Percentiles rank a stretch among this genome's conserved stretches.
phyloP scores from a whole-genome alignment of 805 yeast species.

The Candida patagonica region DNA sequence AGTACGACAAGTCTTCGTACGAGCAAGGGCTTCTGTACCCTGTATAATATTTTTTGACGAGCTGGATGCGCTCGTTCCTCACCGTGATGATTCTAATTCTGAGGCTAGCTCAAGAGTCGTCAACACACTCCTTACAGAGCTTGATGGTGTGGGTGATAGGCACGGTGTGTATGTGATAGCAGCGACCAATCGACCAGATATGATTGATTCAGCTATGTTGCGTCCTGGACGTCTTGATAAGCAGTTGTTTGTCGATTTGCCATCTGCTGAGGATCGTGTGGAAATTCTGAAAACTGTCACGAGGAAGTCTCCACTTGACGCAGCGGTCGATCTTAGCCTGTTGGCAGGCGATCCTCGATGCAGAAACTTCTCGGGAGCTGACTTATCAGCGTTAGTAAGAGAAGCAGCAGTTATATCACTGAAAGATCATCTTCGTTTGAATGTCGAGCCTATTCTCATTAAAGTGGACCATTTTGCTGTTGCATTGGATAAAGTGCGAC shows the following conservation, averaged over 20 bases:
- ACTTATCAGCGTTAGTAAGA: conserved; percentile 79
- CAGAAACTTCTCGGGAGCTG: conserved; percentile 92
- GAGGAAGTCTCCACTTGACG: conserved; percentile 61
- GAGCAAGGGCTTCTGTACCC: conserved; percentile 93
- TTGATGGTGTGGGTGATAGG: conserved; percentile 90
- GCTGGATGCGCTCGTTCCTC: conserved; percentile 89
- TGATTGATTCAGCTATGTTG: conserved; percentile 97
- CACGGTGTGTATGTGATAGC: conserved; percentile 91
- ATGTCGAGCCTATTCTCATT: conserved; percentile 36
- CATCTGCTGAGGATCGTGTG: conserved; percentile 63
- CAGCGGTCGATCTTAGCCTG: conserved; percentile 47
- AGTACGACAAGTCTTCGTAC: conserved; percentile 84
- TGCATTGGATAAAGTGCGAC: conserved; percentile 71
- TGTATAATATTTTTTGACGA: conserved; percentile 93
- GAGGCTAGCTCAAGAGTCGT: conserved; percentile 92
- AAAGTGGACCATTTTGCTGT: conserved; percentile 53
- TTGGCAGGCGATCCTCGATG: conserved; percentile 74
- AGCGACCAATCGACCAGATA: conserved; percentile 95
- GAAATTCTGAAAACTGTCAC: conserved; percentile 78
- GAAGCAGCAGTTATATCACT: conserved; percentile 61
- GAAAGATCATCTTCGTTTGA: conserved; percentile 35
- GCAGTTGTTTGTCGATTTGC: conserved; percentile 83
- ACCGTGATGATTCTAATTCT: conserved; percentile 78
- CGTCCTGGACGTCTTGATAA: conserved; percentile 95
- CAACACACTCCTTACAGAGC: conserved; percentile 84